A percentile compares a stretch with the other conserved stretches of the same genome.
Conservation (phyloP, 2,329 filamentous ascomycete genomes). For the Penicillium sp. region DNA sequence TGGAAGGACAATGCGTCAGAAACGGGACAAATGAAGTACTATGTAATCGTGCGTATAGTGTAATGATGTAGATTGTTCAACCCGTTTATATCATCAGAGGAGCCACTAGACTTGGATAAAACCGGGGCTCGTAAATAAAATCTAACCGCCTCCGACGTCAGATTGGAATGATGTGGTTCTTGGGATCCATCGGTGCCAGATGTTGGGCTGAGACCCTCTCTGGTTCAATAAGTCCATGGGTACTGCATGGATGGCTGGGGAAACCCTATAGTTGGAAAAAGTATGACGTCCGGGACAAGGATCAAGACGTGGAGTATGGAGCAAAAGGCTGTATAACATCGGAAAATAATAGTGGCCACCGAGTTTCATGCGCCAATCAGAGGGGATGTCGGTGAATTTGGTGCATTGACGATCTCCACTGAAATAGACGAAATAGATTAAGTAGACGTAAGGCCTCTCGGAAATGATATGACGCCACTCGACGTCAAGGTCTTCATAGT, state of each 20-base stretch:
- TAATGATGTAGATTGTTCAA: constrained; percentile 19
- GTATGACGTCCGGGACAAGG: constrained; percentile 21
- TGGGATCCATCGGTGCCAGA: background rate
- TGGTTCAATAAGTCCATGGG: too few species aligned
- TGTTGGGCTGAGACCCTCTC: background rate
- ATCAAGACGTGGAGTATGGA: constrained; percentile 14
- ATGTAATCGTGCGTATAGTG: constrained; percentile 16
- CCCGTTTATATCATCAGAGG: constrained; percentile 21
- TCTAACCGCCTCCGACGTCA: constrained; percentile 31
- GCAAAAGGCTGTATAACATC: constrained; percentile 1
- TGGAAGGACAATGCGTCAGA: constrained; percentile 23
- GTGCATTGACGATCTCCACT: constrained; percentile 15
- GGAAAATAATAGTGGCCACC: background rate
- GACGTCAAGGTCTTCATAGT: constrained; percentile 11
- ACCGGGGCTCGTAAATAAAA: constrained; percentile 12
- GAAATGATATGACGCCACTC: constrained; percentile 22
- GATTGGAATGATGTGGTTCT: constrained; percentile 3
- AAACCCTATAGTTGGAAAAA: background rate
- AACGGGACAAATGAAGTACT: constrained; percentile 2
- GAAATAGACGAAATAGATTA: constrained; percentile 24
- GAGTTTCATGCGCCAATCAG: constrained; percentile 13
- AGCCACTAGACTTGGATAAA: constrained; percentile 14
- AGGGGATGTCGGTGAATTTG: constrained; percentile 2
- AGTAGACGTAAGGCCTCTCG: constrained; percentile 19
- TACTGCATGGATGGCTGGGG: background rate